phyloP scores from a whole-genome alignment of 2,329 filamentous ascomycete species.

The Cladosporium sp. region DNA sequence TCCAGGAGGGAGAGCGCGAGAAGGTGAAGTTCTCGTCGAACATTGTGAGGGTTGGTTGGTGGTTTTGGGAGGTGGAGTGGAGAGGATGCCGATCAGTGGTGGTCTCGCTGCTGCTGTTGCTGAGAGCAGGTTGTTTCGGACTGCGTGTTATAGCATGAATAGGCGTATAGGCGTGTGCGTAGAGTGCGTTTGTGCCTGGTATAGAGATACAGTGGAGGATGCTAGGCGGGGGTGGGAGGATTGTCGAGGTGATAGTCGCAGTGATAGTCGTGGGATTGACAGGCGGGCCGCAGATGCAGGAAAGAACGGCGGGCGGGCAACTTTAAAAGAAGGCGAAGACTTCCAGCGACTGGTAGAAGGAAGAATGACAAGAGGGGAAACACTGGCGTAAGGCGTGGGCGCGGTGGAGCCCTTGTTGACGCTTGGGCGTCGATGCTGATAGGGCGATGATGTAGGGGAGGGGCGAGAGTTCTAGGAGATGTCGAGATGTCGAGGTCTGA shows the following conservation, averaged over 20 bases:
- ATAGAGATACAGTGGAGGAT: neutral
- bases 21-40: slow-evolving; percentile 32
- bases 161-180: neutral
- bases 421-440: neutral
- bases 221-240: neutral
- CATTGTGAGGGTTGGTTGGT: slow-evolving; percentile 17
- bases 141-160: neutral
- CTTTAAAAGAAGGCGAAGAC: neutral
- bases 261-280: slow-evolving; percentile 11
- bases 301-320: slow-evolving; percentile 3
- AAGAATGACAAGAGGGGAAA: neutral
- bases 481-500: too few relatives aligned
- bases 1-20: slow-evolving; percentile 27
- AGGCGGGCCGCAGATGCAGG: slow-evolving; percentile 6
- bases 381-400: slow-evolving; percentile 1
- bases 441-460: neutral
- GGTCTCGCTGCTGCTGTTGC: neutral
- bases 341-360: too few relatives aligned
- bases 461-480: too few relatives aligned
- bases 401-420: neutral
- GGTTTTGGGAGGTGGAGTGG: neutral
- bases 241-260: neutral
- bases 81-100: neutral
- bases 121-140: neutral
- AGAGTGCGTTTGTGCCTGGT: neutral